These are phyloP conservation scores for Cucumis hystrix DNA, from an alignment of 306 rosid genomes.

Conservation along the genomic window DNA sequence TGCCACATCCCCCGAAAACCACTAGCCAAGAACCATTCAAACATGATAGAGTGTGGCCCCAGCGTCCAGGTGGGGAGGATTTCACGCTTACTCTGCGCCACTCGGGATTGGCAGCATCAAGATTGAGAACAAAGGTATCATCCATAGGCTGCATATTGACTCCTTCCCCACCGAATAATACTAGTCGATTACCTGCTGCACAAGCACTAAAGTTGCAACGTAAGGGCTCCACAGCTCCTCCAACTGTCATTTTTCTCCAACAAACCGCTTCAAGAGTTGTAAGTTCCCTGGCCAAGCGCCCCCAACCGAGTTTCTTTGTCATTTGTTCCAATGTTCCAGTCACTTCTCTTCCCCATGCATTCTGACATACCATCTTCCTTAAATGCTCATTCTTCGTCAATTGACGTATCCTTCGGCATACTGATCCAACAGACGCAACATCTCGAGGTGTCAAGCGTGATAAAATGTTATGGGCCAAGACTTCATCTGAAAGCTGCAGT, in stretches of 20 bases:
- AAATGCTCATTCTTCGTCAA: conserved; percentile 86
- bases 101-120: conserved; percentile 74
- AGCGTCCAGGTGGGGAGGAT: conserved; percentile 96
- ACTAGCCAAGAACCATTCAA: conserved; percentile 82
- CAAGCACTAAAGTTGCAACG: conserved; percentile 98
- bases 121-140: conserved; percentile 90
- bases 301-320: conserved; percentile 95
- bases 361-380: conserved; percentile 97
- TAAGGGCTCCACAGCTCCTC: conserved; percentile 89
- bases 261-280: conserved; percentile 93
- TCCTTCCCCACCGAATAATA: conserved; percentile 95
- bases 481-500: conserved; percentile 96
- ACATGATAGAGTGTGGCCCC: conserved; percentile 97
- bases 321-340: conserved; percentile 78
- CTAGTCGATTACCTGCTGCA: conserved; percentile 91
- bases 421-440: conserved; percentile 97
- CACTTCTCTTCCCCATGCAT: conserved; percentile 97
- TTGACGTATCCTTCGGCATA: conserved; percentile 79
- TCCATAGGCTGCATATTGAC: conserved; percentile 97
- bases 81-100: conserved; percentile 77
- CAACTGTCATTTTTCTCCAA: conserved; percentile 82
- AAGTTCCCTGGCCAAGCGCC: conserved; percentile 79
- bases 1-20: conserved; percentile 91
- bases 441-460: conserved; percentile 95
- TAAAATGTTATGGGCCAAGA: conserved; percentile 83